Evolutionary conservation across 495 filamentous ascomycete genomes (phyloP), one percentile per base, ranked within the genome.

Genomic region (Astrothelium subdiscretum): DNA sequence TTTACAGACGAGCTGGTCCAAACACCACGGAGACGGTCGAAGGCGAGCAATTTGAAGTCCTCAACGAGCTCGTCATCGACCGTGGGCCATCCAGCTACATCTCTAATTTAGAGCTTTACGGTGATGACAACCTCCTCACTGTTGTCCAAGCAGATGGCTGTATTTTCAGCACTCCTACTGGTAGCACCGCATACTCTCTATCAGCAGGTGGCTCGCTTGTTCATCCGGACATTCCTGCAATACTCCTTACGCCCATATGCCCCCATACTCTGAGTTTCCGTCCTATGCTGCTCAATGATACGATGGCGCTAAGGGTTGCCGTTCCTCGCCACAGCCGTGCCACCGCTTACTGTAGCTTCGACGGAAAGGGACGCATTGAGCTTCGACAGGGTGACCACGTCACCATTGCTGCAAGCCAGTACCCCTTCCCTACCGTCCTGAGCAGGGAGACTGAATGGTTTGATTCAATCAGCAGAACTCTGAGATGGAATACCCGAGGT

Each of bases 231-330:
- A 96, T 98, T 62, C 95, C 94, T 8, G 94, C 91, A 67, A 97
- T 98, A 71, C 88, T 97, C 15, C 84, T 98, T 57, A 97, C 95
- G 2, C 95, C 95, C 0, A 98, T 98, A 71, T 98, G 94, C 73
- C 92, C 94, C 18, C 94, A 98, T 72, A 97, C 92, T 0, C 80
- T 98, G 22, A 95, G 90, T 38, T 97, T 98, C 83, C 84, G 94
- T 11, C 94, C 94, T 32, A 96, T 98, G 89, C 87, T 98, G n/a
- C 85, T 98, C n/a, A 92, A 89, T 35, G 94, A 98, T 73, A 92
- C 86, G 38, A 86, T 96, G 74, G 83, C 92, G 27, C 82, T 98
- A 51, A 90, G 90, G 58, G 86, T 97, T 62, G 87, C 87, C 26
- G 86, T 98, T 26, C 94, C 94, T 0, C 80, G 81, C 52, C 80